Evolutionary conservation across 345 rosid species (phyloP).

Genomic region (Populus tremula): DNA sequence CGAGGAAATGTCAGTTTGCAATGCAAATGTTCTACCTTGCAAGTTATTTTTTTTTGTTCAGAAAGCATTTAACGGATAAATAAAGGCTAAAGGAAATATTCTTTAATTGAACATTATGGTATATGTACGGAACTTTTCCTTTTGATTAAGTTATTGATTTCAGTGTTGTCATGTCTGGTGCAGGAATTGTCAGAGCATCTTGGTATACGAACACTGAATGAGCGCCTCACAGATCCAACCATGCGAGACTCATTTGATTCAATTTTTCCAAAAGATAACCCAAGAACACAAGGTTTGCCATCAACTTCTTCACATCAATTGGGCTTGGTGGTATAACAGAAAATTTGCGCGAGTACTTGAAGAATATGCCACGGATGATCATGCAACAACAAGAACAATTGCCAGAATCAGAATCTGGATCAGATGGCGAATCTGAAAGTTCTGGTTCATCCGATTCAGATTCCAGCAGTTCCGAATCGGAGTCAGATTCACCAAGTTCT

Average conservation of each 20-base stretch:
- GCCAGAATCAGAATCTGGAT: conserved; percentile 35
- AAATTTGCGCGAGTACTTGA: conserved; percentile 77
- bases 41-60: background rate
- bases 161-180: conserved; percentile 17
- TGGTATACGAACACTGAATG: conserved; percentile 73
- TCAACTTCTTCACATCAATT: conserved; percentile 90
- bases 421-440: conserved; percentile 28
- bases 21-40: no score
- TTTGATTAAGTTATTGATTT: conserved; percentile 5
- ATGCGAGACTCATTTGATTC: conserved; percentile 79
- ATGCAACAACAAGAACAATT: conserved; percentile 76
- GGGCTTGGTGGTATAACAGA: conserved; percentile 98
- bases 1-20: no score
- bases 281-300: conserved; percentile 88
- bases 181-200: conserved; percentile 94
- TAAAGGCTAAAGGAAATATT: background rate
- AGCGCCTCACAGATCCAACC: conserved; percentile 67
- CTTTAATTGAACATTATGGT: background rate
- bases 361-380: conserved; percentile 93
- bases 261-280: conserved; percentile 85
- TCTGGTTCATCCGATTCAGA: conserved; percentile 46
- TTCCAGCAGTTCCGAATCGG: conserved; percentile 13
- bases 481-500: conserved; percentile 24
- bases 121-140: background rate
- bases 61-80: background rate